Conservation (phyloP, 345 rosid genomes). For the Linum trigynum region DNA sequence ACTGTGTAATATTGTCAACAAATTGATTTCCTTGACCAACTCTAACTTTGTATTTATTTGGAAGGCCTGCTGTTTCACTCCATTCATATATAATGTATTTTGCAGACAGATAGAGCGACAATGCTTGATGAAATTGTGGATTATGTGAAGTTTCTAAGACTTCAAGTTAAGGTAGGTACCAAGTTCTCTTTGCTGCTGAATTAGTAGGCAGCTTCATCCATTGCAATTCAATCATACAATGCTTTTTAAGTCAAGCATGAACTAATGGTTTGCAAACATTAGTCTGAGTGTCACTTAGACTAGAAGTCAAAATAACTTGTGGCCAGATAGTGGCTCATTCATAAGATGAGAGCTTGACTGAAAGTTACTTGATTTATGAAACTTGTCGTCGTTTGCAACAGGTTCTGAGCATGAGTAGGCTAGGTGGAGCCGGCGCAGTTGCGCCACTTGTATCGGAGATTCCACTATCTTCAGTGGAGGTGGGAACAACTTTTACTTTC, state of each 20-base stretch:
- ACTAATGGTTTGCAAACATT: too few species aligned
- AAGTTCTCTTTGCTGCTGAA: background rate
- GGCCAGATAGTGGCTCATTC: too few species aligned
- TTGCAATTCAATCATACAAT: too few species aligned
- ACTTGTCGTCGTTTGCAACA: constrained; percentile 17
- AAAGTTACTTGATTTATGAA: background rate
- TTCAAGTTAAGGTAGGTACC: constrained; percentile 83
- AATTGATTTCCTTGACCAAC: background rate
- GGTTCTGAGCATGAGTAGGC: constrained; percentile 98
- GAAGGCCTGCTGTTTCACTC: background rate
- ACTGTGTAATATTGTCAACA: too few species aligned
- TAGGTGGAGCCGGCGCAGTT: constrained; percentile 98
- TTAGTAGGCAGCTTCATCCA: background rate
- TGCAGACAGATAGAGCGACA: constrained; percentile 88
- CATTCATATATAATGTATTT: background rate
- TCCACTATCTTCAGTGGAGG: constrained; percentile 91
- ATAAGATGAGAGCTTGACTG: background rate
- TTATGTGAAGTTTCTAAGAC: constrained; percentile 97
- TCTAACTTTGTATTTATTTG: constrained; percentile 9
- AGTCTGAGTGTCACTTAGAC: too few species aligned
- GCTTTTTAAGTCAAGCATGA: too few species aligned
- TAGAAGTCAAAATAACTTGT: too few species aligned
- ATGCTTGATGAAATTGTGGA: constrained; percentile 99
- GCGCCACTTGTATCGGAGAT: constrained; percentile 96
- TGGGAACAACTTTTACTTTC: constrained; percentile 20